Percentiles rank a stretch among this genome's conserved stretches.
phyloP scores from a whole-genome alignment of 495 filamentous ascomycete genomes.

The Emericellopsis terricola region DNA sequence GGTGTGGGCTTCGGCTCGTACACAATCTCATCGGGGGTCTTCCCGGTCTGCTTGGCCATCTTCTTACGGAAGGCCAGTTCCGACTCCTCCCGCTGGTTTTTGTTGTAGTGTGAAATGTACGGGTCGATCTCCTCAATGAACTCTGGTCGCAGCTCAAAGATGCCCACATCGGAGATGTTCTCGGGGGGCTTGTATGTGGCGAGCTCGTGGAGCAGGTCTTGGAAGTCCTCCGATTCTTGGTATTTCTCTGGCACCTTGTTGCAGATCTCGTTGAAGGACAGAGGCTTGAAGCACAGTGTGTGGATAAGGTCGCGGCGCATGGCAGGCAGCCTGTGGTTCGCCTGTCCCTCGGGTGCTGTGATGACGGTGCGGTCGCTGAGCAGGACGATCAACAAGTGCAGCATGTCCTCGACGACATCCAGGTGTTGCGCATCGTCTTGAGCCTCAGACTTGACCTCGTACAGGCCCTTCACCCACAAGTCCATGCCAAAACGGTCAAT shows the following conservation, averaged over 20 bases:
- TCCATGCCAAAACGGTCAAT: slow-evolving; percentile 81
- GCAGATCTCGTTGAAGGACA: slow-evolving; percentile 82
- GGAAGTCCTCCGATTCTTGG: slow-evolving; percentile 62
- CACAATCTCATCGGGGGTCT: slow-evolving; percentile 67
- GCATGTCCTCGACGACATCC: slow-evolving; percentile 88
- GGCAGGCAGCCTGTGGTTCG: slow-evolving; percentile 42
- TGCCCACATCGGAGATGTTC: slow-evolving; percentile 78
- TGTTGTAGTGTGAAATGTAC: slow-evolving; percentile 85
- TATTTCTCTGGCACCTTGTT: slow-evolving; percentile 69
- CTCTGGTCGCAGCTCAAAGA: slow-evolving; percentile 78
- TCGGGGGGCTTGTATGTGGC: slow-evolving; percentile 79
- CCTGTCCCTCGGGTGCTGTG: slow-evolving; percentile 48
- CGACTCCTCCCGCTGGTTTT: slow-evolving; percentile 93
- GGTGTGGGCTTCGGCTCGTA: slow-evolving; percentile 76
- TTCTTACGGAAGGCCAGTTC: slow-evolving; percentile 73
- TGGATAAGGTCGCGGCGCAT: slow-evolving; percentile 85
- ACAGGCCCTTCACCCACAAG: slow-evolving; percentile 74
- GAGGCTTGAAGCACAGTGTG: slow-evolving; percentile 84
- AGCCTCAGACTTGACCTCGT: slow-evolving; percentile 39
- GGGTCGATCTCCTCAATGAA: slow-evolving; percentile 78
- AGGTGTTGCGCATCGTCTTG: slow-evolving; percentile 75
- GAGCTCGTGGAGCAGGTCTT: slow-evolving; percentile 71
- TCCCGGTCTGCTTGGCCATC: slow-evolving; percentile 76
- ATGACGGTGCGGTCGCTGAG: slow-evolving; percentile 76
- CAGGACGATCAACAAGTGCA: slow-evolving; percentile 80